phyloP scores from a whole-genome alignment of 208 protist species.

The Leptomonas pyrrhocoris region DNA sequence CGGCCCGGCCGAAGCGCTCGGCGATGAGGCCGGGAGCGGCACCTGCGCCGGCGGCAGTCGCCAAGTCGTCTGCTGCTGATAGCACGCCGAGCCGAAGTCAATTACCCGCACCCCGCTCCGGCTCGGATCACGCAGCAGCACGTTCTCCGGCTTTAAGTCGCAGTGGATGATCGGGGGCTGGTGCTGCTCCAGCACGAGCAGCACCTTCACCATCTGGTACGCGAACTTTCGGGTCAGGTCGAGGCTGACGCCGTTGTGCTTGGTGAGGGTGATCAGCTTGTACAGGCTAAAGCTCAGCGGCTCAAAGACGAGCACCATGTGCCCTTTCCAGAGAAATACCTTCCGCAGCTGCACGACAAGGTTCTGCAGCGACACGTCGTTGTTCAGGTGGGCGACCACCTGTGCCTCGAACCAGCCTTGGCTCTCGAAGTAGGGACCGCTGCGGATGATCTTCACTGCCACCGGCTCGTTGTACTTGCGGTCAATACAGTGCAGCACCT shows the following conservation, averaged over 20 bases:
- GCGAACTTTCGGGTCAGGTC: slow-evolving; percentile 94
- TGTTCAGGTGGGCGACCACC: slow-evolving; percentile 78
- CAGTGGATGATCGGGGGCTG: slow-evolving; percentile 97
- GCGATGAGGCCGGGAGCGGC: slow-evolving; percentile 24
- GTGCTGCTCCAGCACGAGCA: slow-evolving; percentile 90
- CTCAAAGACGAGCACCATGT: slow-evolving; percentile 98
- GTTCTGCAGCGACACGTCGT: slow-evolving; percentile 53
- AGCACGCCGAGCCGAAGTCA: slow-evolving; percentile 98
- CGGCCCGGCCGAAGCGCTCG: slow-evolving; percentile 20
- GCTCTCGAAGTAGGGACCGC: slow-evolving; percentile 69
- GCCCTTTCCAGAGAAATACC: slow-evolving; percentile 86
- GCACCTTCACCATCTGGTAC: slow-evolving; percentile 92
- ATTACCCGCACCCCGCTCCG: slow-evolving; percentile 94
- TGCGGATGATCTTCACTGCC: slow-evolving; percentile 89
- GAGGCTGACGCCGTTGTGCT: slow-evolving; percentile 90
- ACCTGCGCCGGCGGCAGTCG: slow-evolving; percentile 27
- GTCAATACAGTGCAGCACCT: slow-evolving; percentile 83
- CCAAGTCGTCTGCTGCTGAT: slow-evolving; percentile 43
- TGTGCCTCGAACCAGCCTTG: slow-evolving; percentile 86
- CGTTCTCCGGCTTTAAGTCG: slow-evolving; percentile 97
- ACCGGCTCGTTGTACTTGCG: slow-evolving; percentile 72
- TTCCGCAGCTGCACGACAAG: slow-evolving; percentile 82
- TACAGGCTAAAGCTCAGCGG: slow-evolving; percentile 97
- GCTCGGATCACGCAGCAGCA: slow-evolving; percentile 89
- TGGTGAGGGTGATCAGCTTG: slow-evolving; percentile 92